A percentile compares a stretch with the other conserved stretches of the same genome.
These are phyloP conservation scores for Limonium bicolor DNA, from an alignment of 148 eudicot species.

Conservation along the genomic window DNA sequence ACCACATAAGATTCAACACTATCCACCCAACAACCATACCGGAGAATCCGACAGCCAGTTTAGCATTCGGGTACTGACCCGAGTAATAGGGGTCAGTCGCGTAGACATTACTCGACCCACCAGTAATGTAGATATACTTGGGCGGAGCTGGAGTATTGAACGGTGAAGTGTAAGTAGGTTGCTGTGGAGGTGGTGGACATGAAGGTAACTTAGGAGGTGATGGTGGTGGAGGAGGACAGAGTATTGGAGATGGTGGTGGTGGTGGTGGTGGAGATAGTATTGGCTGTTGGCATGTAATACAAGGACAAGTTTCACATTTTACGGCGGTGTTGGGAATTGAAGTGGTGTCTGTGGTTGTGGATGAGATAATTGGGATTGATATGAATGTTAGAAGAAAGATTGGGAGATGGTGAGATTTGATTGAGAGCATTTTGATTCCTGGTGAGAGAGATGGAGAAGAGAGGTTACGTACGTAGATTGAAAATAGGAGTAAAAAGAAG, in stretches of 20 bases:
- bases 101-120: background rate
- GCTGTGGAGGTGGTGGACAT: background rate
- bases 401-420: too few relatives aligned
- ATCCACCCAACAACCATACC: too few relatives aligned
- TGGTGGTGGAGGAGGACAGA: conserved; percentile 27
- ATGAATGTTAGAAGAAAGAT: conserved; percentile 5
- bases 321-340: background rate
- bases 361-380: conserved; percentile 6
- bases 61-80: too few relatives aligned
- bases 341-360: background rate
- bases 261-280: conserved; percentile 1
- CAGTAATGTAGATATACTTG: background rate
- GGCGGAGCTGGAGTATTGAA: conserved; percentile 3
- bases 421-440: too few relatives aligned
- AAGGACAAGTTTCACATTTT: conserved; percentile 20
- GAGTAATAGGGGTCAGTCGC: conserved; percentile 5
- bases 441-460: too few relatives aligned
- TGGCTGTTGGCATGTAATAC: conserved; percentile 11
- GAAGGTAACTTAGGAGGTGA: background rate
- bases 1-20: too few relatives aligned
- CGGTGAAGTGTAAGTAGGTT: conserved; percentile 1
- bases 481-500: too few relatives aligned
- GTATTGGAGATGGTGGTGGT: conserved; percentile 6
- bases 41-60: too few relatives aligned
- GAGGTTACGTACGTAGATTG: too few relatives aligned